Evolutionary conservation across 2,329 filamentous ascomycete species (phyloP).

Genomic region (Colletotrichum spinosum): DNA sequence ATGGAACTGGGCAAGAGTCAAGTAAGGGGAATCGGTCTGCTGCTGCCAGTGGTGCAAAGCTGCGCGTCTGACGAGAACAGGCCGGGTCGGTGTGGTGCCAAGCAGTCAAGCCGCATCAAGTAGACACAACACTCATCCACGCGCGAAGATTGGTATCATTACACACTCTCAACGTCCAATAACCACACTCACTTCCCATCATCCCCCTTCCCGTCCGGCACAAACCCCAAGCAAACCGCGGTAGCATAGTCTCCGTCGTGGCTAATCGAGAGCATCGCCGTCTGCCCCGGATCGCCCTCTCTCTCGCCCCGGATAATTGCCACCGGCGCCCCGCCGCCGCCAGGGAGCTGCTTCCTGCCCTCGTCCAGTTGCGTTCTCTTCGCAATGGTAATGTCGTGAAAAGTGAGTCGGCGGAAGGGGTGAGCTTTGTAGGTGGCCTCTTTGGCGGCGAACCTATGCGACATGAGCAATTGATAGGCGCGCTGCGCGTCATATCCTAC

Average conservation of each 20-base stretch:
- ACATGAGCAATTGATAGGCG: not conserved
- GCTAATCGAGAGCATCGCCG: conserved; percentile 82
- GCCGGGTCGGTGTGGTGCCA: too few relatives aligned
- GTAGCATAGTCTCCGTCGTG: conserved; percentile 88
- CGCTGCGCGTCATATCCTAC: conserved; percentile 43
- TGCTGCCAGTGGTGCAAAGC: too few relatives aligned
- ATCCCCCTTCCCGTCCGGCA: conserved; percentile 26
- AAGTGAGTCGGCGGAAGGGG: conserved; percentile 66
- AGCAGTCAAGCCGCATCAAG: too few relatives aligned
- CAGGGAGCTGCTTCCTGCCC: conserved; percentile 39
- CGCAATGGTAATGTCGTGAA: conserved; percentile 68
- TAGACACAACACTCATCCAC: too few relatives aligned
- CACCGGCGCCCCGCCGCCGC: conserved; percentile 56
- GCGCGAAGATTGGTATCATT: not conserved
- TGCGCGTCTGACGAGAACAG: too few relatives aligned
- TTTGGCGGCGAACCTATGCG: conserved; percentile 74
- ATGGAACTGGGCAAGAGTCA: not conserved
- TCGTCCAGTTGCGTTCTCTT: conserved; percentile 36
- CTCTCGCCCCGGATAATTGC: conserved; percentile 53
- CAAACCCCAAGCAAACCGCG: conserved; percentile 71
- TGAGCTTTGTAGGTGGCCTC: conserved; percentile 82
- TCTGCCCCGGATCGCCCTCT: conserved; percentile 53
- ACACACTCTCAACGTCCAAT: not conserved
- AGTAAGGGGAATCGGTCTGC: too few relatives aligned
- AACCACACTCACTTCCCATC: not conserved